Evolutionary conservation across 768 basidiomycete species (phyloP).

Genomic region (Lactarius deliciosus): DNA sequence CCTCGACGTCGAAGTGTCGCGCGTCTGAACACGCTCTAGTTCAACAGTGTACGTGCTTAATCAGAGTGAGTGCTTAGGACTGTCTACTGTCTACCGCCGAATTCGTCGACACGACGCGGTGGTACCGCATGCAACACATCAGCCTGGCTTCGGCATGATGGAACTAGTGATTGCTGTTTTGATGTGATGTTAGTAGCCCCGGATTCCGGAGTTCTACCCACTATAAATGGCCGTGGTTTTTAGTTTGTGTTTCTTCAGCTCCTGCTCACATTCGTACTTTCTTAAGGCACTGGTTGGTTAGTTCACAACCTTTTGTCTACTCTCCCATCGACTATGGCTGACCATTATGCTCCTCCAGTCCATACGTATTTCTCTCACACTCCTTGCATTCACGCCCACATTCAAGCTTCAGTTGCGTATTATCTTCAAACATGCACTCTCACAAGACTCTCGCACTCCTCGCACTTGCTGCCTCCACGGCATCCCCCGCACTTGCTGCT

Average conservation of each 20-base stretch:
- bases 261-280: slow-evolving; percentile 5
- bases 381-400: neutral
- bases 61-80: neutral
- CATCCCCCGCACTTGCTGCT: neutral
- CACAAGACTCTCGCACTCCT: slow-evolving; percentile 2
- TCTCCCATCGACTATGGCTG: neutral
- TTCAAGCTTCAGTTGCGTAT: neutral
- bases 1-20: too few species aligned
- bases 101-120: neutral
- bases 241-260: neutral
- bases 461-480: slow-evolving; percentile 3
- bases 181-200: neutral
- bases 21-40: too few species aligned
- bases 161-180: neutral
- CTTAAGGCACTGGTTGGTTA: slow-evolving; percentile 24
- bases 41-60: neutral
- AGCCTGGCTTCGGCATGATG: neutral
- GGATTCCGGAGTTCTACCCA: neutral
- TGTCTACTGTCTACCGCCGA: neutral
- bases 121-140: neutral
- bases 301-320: neutral
- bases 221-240: neutral
- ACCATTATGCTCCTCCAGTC: neutral
- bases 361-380: neutral
- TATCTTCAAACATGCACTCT: slow-evolving; percentile 12